These are phyloP conservation scores for Simplicillium aogashimaense DNA, from an alignment of 2,329 filamentous ascomycete species.

Conservation along the genomic window DNA sequence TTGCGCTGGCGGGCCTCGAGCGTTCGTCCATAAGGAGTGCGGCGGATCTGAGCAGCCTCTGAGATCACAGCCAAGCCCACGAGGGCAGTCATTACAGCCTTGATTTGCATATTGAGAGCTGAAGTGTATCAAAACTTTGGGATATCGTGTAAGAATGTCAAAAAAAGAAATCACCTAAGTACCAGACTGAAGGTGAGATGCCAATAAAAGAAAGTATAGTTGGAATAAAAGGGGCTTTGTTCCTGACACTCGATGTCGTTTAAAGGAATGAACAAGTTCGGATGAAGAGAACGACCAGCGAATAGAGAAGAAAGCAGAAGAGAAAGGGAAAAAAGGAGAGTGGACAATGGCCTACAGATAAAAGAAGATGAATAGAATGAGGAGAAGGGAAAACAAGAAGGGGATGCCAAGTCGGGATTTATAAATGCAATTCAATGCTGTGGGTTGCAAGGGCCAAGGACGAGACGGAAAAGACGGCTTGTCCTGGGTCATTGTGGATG, in stretches of 20 bases:
- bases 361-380: constrained; percentile 17
- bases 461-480: too few relatives aligned
- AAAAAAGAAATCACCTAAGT: constrained; percentile 25
- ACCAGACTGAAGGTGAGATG: constrained; percentile 34
- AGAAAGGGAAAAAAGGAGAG: constrained; percentile 1
- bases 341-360: constrained; percentile 1
- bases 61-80: constrained; percentile 33
- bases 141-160: constrained; percentile 7
- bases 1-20: constrained; percentile 30
- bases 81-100: constrained; percentile 37
- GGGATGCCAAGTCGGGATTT: constrained; percentile 1
- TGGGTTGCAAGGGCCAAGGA: too few relatives aligned
- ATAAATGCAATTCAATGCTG: too few relatives aligned
- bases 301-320: constrained; percentile 16
- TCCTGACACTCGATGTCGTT: constrained; percentile 27
- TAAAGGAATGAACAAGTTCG: constrained; percentile 37
- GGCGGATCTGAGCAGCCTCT: constrained; percentile 33
- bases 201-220: constrained; percentile 25
- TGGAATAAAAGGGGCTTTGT: constrained; percentile 22
- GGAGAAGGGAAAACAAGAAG: constrained; percentile 5
- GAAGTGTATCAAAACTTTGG: constrained; percentile 12
- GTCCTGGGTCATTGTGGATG: too few relatives aligned
- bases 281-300: constrained; percentile 23
- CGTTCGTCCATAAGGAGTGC: constrained; percentile 23
- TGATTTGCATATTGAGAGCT: constrained; percentile 45